Evolutionary conservation across 2,329 filamentous ascomycete species (phyloP), one percentile per base, ranked within the genome.

Genomic region (Talaromyces funiculosus): DNA sequence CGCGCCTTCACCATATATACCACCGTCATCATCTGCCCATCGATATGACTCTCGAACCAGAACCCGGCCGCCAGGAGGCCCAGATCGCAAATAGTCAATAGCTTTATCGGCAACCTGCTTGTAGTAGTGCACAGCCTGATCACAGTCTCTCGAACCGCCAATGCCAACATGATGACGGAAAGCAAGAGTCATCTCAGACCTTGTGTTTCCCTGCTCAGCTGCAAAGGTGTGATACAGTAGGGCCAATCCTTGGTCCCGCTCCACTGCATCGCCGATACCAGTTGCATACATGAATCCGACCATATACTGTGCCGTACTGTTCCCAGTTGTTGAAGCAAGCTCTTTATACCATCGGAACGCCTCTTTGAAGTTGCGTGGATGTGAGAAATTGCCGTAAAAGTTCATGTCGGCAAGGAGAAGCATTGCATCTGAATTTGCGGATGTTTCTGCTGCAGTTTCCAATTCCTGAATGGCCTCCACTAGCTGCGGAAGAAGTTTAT

Each of bases 281-380:
- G 94, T 99, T 37, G 92, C 92, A 75, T 99, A 93, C 84, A 96
- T 94, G 67, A 99, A 86, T 0, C 90, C 94, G 51, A 97, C 73
- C 93, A 99, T 97, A 75, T 96, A 89, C 73, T 97, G 91, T 1
- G 94, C 94, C 12, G 93, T 96, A 65, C 86, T 88, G 74, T 99
- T 97, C 47, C 93, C 94, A 65, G 89, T 84, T 62, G 87, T 73
- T 18, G 82, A 81, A 2, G 93, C 90, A 58, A 99, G 82, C 63
- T 87, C 82, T 64, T 89, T 81, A 75, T 97, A 99, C 77, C 90
- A 84, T 65, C 84, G 81, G 72, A 96, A 96, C 0, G 94, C 90
- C 53, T 84, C 81, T 33, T 84, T 80, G 67, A 96, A 91, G 71
- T 97, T 86, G 65, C 88, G 84, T 1, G 93, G 92, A 69, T 97